Evolutionary conservation across 2,329 filamentous ascomycete species (phyloP).

Genomic region (Neurospora sp.): DNA sequence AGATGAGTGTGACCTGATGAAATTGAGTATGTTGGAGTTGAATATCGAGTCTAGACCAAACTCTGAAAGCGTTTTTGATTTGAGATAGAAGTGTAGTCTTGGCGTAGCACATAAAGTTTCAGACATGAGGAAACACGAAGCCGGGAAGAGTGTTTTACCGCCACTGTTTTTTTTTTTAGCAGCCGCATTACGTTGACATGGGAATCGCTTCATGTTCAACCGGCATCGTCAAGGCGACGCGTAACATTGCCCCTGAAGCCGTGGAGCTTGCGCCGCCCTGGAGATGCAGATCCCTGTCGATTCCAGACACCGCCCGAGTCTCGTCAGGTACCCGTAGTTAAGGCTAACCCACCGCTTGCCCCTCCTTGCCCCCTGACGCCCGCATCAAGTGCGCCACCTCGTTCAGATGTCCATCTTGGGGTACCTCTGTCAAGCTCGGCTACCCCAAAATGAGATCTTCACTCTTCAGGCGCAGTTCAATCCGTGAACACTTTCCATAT

Average conservation of each 20-base stretch:
- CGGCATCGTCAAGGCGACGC: neutral
- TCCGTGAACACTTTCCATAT: neutral
- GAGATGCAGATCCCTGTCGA: neutral
- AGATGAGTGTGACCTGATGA: neutral
- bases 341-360: neutral
- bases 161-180: neutral
- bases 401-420: neutral
- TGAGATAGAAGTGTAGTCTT: neutral
- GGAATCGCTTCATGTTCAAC: neutral
- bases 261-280: neutral
- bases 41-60: neutral
- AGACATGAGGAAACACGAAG: neutral
- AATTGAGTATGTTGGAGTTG: neutral
- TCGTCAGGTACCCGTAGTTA: neutral
- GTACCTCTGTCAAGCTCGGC: neutral
- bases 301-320: neutral
- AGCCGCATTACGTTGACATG: neutral
- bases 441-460: neutral
- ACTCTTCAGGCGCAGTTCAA: neutral
- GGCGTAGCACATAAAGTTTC: neutral
- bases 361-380: neutral
- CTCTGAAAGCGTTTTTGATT: neutral
- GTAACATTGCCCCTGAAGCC: constrained; percentile 14
- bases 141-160: neutral
- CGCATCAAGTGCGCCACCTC: neutral